Percentiles rank a stretch among this genome's conserved stretches.
Conservation (phyloP, 371 early-diverging fungal genomes). For the Funneliformis caledonium region DNA sequence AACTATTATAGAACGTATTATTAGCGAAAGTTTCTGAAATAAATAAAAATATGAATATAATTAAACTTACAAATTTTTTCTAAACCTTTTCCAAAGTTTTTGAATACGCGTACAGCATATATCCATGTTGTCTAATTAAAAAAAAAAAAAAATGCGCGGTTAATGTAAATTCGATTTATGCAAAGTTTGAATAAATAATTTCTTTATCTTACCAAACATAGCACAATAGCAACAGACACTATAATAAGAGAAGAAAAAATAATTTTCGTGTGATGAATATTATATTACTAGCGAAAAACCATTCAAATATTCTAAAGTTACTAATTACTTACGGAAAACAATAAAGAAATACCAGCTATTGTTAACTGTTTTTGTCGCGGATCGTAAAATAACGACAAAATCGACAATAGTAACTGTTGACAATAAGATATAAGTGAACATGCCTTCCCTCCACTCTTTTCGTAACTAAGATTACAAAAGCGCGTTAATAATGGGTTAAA, state of each 20-base stretch:
- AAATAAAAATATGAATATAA: neutral
- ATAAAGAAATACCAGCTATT: constrained; percentile 29
- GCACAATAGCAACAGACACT: neutral
- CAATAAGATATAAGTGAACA: neutral
- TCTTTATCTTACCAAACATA: constrained; percentile 5
- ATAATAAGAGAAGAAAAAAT: neutral
- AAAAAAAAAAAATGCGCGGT: neutral
- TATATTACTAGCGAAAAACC: neutral
- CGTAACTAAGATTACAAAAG: neutral
- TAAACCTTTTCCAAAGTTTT: constrained; percentile 21
- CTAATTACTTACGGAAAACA: constrained; percentile 15
- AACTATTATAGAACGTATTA: neutral
- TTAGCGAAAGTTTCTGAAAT: neutral
- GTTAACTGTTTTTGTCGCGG: neutral
- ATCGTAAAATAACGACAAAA: constrained; percentile 16
- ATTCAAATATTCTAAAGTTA: neutral
- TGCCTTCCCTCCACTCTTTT: constrained; percentile 8
- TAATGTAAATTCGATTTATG: neutral
- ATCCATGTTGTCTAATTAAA: constrained; percentile 1
- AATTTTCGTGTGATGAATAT: neutral
- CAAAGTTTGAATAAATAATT: neutral
- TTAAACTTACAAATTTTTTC: neutral
- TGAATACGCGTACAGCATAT: neutral
- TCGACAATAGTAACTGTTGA: constrained; percentile 20
- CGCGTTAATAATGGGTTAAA: neutral